Conservation (phyloP, 306 rosid species). For the Prunus mume region DNA sequence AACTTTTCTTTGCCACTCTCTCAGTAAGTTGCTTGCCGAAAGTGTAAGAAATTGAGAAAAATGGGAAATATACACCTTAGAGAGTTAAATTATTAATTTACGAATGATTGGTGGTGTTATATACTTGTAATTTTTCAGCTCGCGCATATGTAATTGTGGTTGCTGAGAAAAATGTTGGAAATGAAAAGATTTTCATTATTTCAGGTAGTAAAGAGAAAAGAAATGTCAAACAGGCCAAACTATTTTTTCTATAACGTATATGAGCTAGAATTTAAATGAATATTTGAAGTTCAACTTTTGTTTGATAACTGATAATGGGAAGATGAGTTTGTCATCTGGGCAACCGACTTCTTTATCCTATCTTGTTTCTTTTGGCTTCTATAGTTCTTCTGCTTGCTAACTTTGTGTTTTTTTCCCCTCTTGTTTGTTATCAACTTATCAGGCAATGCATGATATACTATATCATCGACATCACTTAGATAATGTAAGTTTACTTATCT, state of each 20-base stretch:
- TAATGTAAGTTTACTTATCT: constrained; percentile 42
- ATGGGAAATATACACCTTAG: not conserved
- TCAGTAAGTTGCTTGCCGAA: not conserved
- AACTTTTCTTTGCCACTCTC: not conserved
- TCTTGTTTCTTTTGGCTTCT: not conserved
- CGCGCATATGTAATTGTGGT: not conserved
- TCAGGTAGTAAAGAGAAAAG: not conserved
- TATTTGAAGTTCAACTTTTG: not conserved
- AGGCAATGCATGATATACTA: constrained; percentile 91
- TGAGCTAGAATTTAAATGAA: not conserved
- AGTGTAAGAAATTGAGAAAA: constrained; percentile 3
- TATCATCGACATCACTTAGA: constrained; percentile 60
- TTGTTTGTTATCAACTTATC: constrained; percentile 10
- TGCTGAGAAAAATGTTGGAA: not conserved
- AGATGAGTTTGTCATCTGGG: not conserved
- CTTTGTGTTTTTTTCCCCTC: not conserved
- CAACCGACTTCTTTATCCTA: not conserved
- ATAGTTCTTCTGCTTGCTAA: constrained; percentile 6
- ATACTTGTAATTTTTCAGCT: not conserved
- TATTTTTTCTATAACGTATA: not conserved
- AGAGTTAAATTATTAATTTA: not conserved
- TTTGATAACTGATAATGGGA: not conserved
- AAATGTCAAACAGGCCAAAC: not conserved
- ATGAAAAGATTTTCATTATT: not conserved
- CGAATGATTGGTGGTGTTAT: not conserved